Base-by-base conservation (phyloP, 2,329 filamentous ascomycete species). In the Ilyonectria mors-panacis region DNA sequence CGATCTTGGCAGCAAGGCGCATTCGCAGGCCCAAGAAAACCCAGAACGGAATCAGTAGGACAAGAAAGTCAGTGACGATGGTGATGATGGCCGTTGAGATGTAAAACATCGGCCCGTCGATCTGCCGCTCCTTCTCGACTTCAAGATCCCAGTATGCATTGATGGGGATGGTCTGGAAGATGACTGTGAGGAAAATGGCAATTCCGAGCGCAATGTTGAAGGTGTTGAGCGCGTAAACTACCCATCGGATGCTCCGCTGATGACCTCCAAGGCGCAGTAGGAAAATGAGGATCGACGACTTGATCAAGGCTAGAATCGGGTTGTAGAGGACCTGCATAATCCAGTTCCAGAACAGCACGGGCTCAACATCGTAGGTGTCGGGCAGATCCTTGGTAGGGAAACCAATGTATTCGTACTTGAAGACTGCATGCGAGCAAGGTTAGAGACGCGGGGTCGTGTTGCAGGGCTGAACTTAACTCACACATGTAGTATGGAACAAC, bases 271-370 rank as follows among this genome's bases (percentile, higher is more conserved):
- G 80, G 1, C 82, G 82, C 19, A 83, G 76, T 17, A 85, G 77
- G 65, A 85, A 84, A 17, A 85, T 67, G 4, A 85, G 77, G 21
- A 85, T 76, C 0, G 84, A 85, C 2, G 80, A 78, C 71, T 85
- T 85, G 63, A 85, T 80, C 10, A 85, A 76, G 5, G 82, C 81
- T 2, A 85, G 70, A 48, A 85, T 81, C 0, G 84, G 83, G 58
- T 84, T 85, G 75, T 85, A 85, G 2, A 83, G 66, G 2, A 74
- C 72, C 39, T 74, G 72, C 62, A 74, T 66, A 15, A 72, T 68
- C 71, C 67, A 74, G 23, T 74, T 73, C 54, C 72, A 74, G 9
- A 70, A 73, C 2, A 73, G 54, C 3, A 66, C 63, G 2, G 71
- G 71, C 23, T 73, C 59, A 4, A 62, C 5, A 7, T 73, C 48